Evolutionary conservation across 331 rosid species (phyloP).

Genomic region (Prunus yedoensis): DNA sequence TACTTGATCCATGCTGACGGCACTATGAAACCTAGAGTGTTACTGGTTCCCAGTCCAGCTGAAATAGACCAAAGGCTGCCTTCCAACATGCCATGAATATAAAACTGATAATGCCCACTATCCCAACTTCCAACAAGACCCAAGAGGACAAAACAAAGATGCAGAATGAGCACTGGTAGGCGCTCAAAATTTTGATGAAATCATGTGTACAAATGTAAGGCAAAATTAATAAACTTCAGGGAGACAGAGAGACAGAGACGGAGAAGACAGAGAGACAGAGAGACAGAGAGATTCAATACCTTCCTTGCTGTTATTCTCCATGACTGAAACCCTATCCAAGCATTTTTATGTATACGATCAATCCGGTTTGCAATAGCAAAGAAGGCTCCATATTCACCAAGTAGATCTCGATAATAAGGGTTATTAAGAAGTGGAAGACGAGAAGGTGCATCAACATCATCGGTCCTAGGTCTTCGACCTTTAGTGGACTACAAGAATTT

Average conservation of each 20-base stretch:
- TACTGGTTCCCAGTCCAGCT: background rate
- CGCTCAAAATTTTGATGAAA: background rate
- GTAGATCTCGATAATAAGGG: slow-evolving; percentile 77
- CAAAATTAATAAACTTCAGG: background rate
- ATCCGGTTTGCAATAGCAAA: slow-evolving; percentile 83
- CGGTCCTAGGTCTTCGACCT: slow-evolving; percentile 78
- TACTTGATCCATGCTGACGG: background rate
- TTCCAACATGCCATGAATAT: background rate
- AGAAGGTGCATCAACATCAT: slow-evolving; percentile 88
- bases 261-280: slow-evolving; percentile 9
- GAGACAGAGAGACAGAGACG: slow-evolving; percentile 4
- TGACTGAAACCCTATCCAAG: slow-evolving; percentile 98
- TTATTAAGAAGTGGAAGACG: slow-evolving; percentile 79
- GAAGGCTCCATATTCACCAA: slow-evolving; percentile 87
- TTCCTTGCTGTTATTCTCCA: slow-evolving; percentile 97
- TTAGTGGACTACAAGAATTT: slow-evolving; percentile 64
- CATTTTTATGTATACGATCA: slow-evolving; percentile 86
- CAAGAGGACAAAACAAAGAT: background rate
- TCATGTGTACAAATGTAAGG: background rate
- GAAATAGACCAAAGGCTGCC: background rate
- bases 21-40: background rate
- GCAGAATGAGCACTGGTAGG: background rate
- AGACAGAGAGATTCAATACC: slow-evolving; percentile 39
- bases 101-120: background rate
- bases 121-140: background rate